Evolutionary conservation across 176 grass and related monocot species (phyloP).

Genomic region (Carex kokanica): DNA sequence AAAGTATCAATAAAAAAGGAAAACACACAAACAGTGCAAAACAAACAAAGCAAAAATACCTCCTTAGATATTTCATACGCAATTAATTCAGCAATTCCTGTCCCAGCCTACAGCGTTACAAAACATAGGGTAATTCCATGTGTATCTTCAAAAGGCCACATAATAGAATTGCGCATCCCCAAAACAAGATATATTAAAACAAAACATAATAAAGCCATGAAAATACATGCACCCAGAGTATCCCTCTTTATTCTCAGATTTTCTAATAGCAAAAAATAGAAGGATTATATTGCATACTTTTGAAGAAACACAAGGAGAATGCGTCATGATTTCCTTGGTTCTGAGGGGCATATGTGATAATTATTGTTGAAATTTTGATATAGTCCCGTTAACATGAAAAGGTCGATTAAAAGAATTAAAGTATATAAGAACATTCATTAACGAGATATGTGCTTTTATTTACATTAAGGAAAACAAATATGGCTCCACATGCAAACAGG

Average conservation of each 20-base stretch:
- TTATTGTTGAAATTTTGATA: not conserved
- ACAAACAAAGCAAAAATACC: conserved; percentile 14
- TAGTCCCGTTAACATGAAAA: not conserved
- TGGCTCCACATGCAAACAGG: not conserved
- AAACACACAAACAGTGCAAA: not conserved
- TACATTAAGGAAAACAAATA: not conserved
- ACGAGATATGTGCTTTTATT: not conserved
- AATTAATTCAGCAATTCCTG: conserved; percentile 90
- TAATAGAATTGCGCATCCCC: not conserved
- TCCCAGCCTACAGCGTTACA: conserved; percentile 68
- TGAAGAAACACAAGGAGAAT: too few species aligned
- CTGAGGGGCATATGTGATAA: too few species aligned
- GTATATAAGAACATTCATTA: not conserved
- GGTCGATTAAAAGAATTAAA: too few species aligned
- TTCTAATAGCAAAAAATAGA: not conserved
- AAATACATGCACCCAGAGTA: not conserved
- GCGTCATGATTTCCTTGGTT: too few species aligned
- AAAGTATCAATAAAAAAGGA: not conserved
- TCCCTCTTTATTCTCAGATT: too few species aligned
- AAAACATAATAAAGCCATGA: not conserved
- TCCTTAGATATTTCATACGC: conserved; percentile 68
- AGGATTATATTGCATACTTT: not conserved
- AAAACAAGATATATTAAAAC: not conserved
- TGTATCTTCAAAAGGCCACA: not conserved
- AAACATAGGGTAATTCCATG: not conserved